A percentile compares a stretch with the other conserved stretches of the same genome.
Conservation (phyloP, 2,329 filamentous ascomycete species). For the Hymenotorrendiella dingleyae region DNA sequence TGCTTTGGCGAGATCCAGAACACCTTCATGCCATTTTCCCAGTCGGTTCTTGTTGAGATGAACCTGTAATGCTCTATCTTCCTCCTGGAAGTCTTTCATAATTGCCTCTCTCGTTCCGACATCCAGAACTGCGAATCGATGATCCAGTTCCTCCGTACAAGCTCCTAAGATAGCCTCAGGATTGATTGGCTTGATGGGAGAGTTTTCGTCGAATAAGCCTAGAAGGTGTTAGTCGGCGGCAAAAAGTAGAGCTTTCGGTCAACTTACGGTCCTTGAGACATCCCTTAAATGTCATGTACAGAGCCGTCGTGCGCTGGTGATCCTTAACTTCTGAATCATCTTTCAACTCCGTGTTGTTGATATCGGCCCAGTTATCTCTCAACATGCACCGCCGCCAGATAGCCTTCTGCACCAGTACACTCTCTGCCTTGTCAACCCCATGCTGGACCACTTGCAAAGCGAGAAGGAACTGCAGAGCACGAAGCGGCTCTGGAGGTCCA, state of each 20-base stretch:
- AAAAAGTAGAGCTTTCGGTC: conserved; percentile 9
- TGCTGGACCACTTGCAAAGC: conserved; percentile 38
- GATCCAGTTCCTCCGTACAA: conserved; percentile 54
- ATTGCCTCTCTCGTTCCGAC: conserved; percentile 62
- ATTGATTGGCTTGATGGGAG: conserved; percentile 39
- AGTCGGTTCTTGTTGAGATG: conserved; percentile 64
- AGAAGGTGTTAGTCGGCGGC: conserved; percentile 28
- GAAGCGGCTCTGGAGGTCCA: conserved; percentile 40
- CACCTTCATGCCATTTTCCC: conserved; percentile 57
- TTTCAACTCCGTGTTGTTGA: conserved; percentile 73
- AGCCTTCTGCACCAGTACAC: conserved; percentile 48
- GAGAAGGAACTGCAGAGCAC: conserved; percentile 59
- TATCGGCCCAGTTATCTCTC: conserved; percentile 74
- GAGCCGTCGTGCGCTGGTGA: conserved; percentile 57
- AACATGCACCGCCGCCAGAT: conserved; percentile 88
- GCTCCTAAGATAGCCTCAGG: conserved; percentile 53
- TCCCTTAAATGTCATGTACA: conserved; percentile 61
- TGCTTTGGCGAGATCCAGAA: conserved; percentile 33
- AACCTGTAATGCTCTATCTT: conserved; percentile 60
- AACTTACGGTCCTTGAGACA: conserved; percentile 60
- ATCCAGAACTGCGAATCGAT: conserved; percentile 53
- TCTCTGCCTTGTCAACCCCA: conserved; percentile 50
- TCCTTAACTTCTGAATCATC: conserved; percentile 62
- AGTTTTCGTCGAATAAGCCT: conserved; percentile 36
- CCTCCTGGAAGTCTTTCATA: conserved; percentile 63